Conservation (phyloP, 148 eudicot genomes). For the Vaccinium darrowii region DNA sequence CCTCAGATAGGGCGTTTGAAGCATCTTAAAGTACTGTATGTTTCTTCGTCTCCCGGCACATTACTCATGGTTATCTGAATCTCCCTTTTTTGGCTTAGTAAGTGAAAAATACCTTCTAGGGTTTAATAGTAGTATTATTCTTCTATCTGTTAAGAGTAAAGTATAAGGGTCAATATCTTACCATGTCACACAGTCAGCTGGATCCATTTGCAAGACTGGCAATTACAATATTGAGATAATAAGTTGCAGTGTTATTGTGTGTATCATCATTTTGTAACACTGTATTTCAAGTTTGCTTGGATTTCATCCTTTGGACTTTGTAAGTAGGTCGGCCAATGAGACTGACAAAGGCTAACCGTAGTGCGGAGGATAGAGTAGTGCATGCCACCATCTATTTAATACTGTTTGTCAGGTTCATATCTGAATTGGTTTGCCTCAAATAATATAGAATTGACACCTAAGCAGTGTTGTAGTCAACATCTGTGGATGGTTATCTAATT, state of each 20-base stretch:
- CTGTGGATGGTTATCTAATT: not conserved
- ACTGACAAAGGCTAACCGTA: not conserved
- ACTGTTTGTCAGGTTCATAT: not conserved
- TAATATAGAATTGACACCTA: not conserved
- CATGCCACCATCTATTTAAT: not conserved
- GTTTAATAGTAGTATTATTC: not conserved
- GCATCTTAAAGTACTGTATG: conserved; percentile 56
- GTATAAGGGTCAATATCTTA: not conserved
- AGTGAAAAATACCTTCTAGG: not conserved
- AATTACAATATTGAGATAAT: not conserved
- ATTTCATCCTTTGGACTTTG: not conserved
- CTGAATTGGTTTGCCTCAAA: not conserved
- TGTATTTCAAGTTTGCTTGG: not conserved
- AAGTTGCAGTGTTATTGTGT: not conserved
- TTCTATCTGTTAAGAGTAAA: no score
- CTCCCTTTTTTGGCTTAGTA: not conserved
- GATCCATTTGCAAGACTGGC: not conserved
- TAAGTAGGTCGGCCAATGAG: not conserved
- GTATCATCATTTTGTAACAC: not conserved
- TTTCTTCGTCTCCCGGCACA: conserved; percentile 3
- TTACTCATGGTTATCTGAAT: not conserved
- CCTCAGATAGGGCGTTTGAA: conserved; percentile 86
- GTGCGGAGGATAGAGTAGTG: not conserved
- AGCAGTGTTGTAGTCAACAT: not conserved
- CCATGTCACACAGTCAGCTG: not conserved